Percentiles rank a stretch among this genome's conserved stretches.
Conservation (phyloP, 2,329 filamentous ascomycete genomes). For the Aspergillus quadrilineatus region DNA sequence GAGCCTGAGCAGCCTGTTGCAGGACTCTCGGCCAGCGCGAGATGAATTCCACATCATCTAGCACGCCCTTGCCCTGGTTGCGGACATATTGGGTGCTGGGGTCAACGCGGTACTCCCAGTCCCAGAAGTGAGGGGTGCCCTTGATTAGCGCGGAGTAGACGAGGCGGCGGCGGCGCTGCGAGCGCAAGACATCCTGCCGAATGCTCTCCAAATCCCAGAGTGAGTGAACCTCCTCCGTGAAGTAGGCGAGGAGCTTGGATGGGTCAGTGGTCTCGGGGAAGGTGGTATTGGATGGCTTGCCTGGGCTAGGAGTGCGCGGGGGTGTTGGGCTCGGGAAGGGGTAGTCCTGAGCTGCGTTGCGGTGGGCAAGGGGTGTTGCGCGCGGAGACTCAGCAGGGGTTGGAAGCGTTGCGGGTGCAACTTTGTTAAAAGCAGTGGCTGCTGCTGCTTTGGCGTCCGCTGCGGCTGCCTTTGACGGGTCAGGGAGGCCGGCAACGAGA, state of each 20-base stretch:
- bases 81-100: constrained; percentile 71
- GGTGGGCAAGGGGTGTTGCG: constrained; percentile 28
- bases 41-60: constrained; percentile 44
- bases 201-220: constrained; percentile 83
- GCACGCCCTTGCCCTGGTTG: constrained; percentile 42
- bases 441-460: constrained; percentile 36
- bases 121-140: constrained; percentile 79
- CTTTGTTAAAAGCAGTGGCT: constrained; percentile 27
- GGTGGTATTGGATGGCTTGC: constrained; percentile 30
- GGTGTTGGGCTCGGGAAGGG: constrained; percentile 33
- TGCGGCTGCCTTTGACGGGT: constrained; percentile 27
- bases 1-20: constrained; percentile 31
- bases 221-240: constrained; percentile 68
- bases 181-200: constrained; percentile 69
- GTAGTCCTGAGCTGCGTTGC: constrained; percentile 24
- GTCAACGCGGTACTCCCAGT: constrained; percentile 67
- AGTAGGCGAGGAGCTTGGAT: constrained; percentile 58
- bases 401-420: constrained; percentile 26
- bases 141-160: constrained; percentile 77
- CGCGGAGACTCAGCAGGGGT: constrained; percentile 35
- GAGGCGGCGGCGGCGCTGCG: constrained; percentile 74
- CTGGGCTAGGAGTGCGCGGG: constrained; percentile 41
- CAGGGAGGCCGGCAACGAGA: constrained; percentile 47
- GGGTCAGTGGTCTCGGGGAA: constrained; percentile 36
- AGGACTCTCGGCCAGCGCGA: constrained; percentile 44